Base-by-base conservation (phyloP, 352 stramenopile species). In the Phytophthora sojae region DNA sequence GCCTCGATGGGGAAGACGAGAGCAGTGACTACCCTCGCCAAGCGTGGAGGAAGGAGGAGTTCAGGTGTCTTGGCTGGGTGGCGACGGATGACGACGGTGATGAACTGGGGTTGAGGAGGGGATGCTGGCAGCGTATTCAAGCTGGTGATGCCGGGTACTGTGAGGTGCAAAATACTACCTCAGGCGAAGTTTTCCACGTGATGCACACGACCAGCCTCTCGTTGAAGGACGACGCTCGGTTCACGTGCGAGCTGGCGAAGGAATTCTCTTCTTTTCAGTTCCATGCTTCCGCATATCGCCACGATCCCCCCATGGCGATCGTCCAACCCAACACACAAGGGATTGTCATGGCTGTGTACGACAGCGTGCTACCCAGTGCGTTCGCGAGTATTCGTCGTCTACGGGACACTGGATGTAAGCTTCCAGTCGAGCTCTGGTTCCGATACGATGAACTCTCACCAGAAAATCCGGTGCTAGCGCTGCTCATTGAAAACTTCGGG, bases 151-250 rank as follows among this genome's bases (percentile, higher is more conserved):
- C 79, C 2, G 88, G 88, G 8, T 93, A 83, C 56, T 95, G 88
- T 60, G 76, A 89, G 61, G 59, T 95, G 29, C 66, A 73, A 19
- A 93, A 95, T 50, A 58, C 56, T 6, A 80, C 75, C 0, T 91
- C 76, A 6, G 81, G 75, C 44, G 59, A 88, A 56, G 60, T 79
- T 1, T 89, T 90, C 53, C 81, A 58, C n/a, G 73, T 88, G 6
- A 92, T 93, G 88, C 84, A 79, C 17, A 92, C 84, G 14, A 91
- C 80, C 4, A 73, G 73, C 52, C 58, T 86, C 3, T 91, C 83
- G 54, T 71, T 95, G 8, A 91, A 90, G 64, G 77, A 90, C 15
- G 83, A 92, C 32, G 72, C 79, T 59, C 82, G 79, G 11, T 95
- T 92, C 72, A 92, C 83, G 21, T 93, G 88, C 52, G 75, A 83